These are phyloP conservation scores for Trichoderma cornu-damae DNA, from an alignment of 2,329 filamentous ascomycete species.

Conservation along the genomic window DNA sequence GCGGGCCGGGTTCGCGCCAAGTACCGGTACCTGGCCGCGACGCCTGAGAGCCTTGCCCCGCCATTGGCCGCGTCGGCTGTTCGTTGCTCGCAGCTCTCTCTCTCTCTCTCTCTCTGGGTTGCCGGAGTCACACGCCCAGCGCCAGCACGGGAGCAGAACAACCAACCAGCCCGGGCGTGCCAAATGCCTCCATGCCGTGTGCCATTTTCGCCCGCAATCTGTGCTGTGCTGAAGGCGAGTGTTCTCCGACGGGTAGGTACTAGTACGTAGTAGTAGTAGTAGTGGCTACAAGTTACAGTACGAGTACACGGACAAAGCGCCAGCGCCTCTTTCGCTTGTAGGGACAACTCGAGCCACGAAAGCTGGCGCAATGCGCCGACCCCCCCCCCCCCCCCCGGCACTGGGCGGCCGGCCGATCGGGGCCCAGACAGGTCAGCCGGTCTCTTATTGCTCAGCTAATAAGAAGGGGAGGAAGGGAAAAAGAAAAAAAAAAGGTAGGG, in stretches of 20 bases:
- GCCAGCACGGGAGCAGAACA: too few species aligned
- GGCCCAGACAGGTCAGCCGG: neutral
- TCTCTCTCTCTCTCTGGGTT: too few species aligned
- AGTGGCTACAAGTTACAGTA: too few species aligned
- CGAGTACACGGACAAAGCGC: neutral
- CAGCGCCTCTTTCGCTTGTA: neutral
- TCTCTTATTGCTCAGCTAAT: neutral
- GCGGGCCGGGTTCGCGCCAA: neutral
- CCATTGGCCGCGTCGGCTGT: constrained; percentile 14
- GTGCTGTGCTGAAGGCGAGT: too few species aligned
- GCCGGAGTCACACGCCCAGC: constrained; percentile 14
- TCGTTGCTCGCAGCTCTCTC: constrained; percentile 5
- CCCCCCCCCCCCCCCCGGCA: too few species aligned
- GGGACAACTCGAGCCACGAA: neutral
- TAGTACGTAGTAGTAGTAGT: too few species aligned
- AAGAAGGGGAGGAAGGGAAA: neutral
- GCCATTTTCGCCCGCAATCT: too few species aligned
- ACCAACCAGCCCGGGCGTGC: too few species aligned
- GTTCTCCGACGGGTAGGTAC: too few species aligned
- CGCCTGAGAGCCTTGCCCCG: constrained; percentile 6
- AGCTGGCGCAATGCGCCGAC: neutral
- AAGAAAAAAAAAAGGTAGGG: neutral
- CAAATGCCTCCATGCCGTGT: too few species aligned
- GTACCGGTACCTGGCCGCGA: constrained; percentile 6
- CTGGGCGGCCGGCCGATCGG: neutral